Evolutionary conservation across 192 early-diverging fungal genomes (phyloP).

Genomic region (Funneliformis mosseae): DNA sequence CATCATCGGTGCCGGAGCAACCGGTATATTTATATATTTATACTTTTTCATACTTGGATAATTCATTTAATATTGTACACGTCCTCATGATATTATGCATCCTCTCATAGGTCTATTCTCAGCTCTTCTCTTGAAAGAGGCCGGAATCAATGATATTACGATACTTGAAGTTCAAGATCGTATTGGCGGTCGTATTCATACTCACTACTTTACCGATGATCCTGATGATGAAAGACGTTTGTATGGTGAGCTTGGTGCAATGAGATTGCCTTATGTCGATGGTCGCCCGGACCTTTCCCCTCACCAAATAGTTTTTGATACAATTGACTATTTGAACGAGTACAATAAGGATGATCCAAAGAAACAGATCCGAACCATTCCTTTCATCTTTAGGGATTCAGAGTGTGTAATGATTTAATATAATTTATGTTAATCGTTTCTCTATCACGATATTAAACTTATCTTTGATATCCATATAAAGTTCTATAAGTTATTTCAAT

Average conservation of each 20-base stretch:
- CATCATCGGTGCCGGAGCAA: conserved; percentile 39
- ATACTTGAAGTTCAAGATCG: conserved; percentile 36
- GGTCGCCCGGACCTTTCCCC: conserved; percentile 2
- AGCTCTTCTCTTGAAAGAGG: conserved; percentile 30
- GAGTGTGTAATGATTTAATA: conserved; percentile 37
- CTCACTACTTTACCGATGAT: conserved; percentile 39
- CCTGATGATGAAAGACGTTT: background rate
- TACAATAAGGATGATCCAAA: conserved; percentile 15
- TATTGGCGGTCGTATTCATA: conserved; percentile 39
- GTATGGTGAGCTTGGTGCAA: conserved; percentile 39
- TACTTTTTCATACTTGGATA: background rate
- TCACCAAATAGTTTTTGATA: conserved; percentile 38
- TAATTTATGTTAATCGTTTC: background rate
- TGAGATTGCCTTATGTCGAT: conserved; percentile 27
- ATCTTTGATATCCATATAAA: background rate
- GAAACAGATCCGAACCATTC: conserved; percentile 28
- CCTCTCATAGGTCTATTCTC: conserved; percentile 28
- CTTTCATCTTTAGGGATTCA: conserved; percentile 13
- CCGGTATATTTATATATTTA: conserved; percentile 8
- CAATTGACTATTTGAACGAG: conserved; percentile 33
- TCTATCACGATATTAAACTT: background rate
- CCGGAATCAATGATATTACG: conserved; percentile 33
- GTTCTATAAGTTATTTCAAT: background rate
- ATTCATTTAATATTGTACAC: background rate
- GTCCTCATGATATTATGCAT: background rate